Percentiles rank a stretch among this genome's conserved stretches.
Conservation (phyloP, 169 alveolate genomes). For the Cryptosporidium sp. region DNA sequence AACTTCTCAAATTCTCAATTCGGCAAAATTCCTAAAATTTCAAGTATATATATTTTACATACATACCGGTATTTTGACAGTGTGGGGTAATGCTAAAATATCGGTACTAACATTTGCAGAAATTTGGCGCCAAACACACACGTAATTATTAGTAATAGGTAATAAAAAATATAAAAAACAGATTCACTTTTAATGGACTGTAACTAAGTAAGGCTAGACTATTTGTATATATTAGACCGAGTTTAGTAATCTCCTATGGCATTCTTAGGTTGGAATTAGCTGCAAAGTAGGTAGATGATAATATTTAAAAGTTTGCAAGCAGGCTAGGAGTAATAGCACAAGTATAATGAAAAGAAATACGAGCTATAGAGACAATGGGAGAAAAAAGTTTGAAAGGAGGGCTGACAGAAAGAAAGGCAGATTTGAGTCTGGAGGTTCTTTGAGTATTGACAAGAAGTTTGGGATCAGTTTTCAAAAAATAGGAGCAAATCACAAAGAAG, state of each 20-base stretch:
- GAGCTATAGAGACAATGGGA: neutral
- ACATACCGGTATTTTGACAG: neutral
- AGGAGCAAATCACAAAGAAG: conserved; percentile 21
- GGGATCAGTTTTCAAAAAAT: conserved; percentile 23
- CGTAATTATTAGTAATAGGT: neutral
- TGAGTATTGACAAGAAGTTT: conserved; percentile 31
- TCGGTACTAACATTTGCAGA: conserved; percentile 30
- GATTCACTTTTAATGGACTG: neutral
- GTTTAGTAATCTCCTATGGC: neutral
- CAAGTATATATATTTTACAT: neutral
- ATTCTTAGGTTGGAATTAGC: neutral
- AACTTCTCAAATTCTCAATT: neutral
- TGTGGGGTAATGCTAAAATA: conserved; percentile 25
- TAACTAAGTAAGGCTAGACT: neutral
- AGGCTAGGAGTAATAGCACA: neutral
- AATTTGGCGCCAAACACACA: conserved; percentile 8
- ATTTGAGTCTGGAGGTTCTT: neutral
- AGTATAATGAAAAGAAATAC: neutral
- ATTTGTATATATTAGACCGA: neutral
- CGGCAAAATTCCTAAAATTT: neutral
- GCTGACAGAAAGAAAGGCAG: neutral
- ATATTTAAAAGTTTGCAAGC: neutral
- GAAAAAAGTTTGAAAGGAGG: neutral
- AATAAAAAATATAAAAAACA: neutral
- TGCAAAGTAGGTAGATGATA: neutral